phyloP scores from a whole-genome alignment of 2,329 filamentous ascomycete genomes.

The Chaetomium olivaceum region DNA sequence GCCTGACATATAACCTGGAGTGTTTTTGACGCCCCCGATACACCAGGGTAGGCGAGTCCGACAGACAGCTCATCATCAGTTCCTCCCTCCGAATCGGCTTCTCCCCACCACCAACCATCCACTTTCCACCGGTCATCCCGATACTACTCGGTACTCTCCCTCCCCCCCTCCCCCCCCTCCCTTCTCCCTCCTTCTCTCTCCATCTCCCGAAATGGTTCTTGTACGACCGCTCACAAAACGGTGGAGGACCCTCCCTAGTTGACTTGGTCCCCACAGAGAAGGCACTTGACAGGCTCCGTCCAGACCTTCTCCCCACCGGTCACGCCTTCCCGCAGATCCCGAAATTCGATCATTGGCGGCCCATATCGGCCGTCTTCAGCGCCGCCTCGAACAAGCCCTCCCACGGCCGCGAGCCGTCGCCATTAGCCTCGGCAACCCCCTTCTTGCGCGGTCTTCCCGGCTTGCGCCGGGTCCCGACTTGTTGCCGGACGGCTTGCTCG shows the following conservation, averaged over 20 bases:
- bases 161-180: too few species aligned
- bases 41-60: neutral
- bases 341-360: conserved; percentile 53
- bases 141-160: neutral
- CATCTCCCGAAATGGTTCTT: neutral
- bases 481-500: conserved; percentile 34
- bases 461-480: conserved; percentile 33
- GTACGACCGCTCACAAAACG: neutral
- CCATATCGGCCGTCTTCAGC: conserved; percentile 46
- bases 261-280: conserved; percentile 52
- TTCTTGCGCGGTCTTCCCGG: conserved; percentile 41
- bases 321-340: conserved; percentile 51
- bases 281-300: conserved; percentile 53
- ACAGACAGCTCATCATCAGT: neutral
- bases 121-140: neutral
- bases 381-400: conserved; percentile 53
- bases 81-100: neutral
- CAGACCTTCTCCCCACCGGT: conserved; percentile 53
- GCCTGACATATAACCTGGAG: neutral
- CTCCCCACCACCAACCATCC: neutral
- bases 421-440: conserved; percentile 39
- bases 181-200: neutral
- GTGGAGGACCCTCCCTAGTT: conserved; percentile 39
- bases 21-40: neutral
- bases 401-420: conserved; percentile 48